Evolutionary conservation across 129 eudicot species (phyloP), one percentile per base, ranked within the genome.

Genomic region (carrot (Daucus carota)): DNA sequence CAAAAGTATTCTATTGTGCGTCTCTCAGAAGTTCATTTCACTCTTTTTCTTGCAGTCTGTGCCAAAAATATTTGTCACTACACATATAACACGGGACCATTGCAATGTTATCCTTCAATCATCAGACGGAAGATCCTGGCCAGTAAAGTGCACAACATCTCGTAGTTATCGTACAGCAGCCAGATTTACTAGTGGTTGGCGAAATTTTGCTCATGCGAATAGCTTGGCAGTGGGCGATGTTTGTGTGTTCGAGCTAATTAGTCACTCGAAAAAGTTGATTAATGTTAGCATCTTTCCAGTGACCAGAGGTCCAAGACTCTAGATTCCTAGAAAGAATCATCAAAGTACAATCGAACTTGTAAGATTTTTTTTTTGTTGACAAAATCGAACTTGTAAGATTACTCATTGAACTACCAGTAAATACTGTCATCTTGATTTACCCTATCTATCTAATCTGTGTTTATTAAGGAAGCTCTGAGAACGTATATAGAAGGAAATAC

Each of bases 191-290:
- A 1, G 22, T 20, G 81, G 85, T 3, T 81, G 85, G 85, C 50
- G 31, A 33, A 0, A 15, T 8, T 76, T 81, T 71, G 77, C 28
- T 13, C 48, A 9, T 52, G 84, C 72, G 16, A 76, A 81, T 47
- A 9, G 36, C 2, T 32, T 81, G 59, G 42, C 20, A 29, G 75
- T 77, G 22, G 85, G 81, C 9, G 81, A 81, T 63, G 70, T 48
- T 72, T 81, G 85, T 32, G 73, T 81, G 38, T 81, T 81, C 40
- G 75, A 81, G 69, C 45, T 77, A 59, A 66, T 33, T 4, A 38
- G 73, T 34, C 3, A 10, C 29, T 13, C 46, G 1, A 20, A 75
- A 34, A 75, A 22, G 24, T 20, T 75, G 34, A 17, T 75, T 1
- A 54, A 38, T 2, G 78, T 75, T 75, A 16, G 15, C 78, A 75